Evolutionary conservation across 257 asterid species (phyloP), one percentile per base, ranked within the genome.

Genomic region (Solanum commersonii): DNA sequence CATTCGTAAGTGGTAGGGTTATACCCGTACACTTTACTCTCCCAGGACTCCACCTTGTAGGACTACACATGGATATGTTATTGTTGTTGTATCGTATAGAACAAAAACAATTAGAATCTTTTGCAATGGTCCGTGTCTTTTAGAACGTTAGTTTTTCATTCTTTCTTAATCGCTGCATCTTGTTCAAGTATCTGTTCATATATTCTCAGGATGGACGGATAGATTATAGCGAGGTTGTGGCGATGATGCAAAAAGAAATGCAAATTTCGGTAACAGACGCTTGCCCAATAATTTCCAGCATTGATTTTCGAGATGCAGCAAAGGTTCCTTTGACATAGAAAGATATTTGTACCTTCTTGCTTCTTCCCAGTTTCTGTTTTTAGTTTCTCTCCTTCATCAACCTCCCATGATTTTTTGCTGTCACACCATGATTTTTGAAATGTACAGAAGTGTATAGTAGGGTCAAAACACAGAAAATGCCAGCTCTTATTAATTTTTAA

Each of bases 191-290:
- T 65, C 31, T 87, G 70, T 60, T 87, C 35, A 5, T n/a, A 2
- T 12, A 16, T 89, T 88, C 23, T 67, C 85, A 90, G 92, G 92
- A 90, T 72, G 92, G 92, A 9, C 89, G 67, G 27, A 90, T 90
- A 85, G 92, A 90, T 73, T 90, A 88, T 20, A 88, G 38, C 27
- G 92, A 90, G 76, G 88, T 90, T 56, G 90, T 86, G 90, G 84
- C 86, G 1, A 88, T 86, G 92, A 90, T 90, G 92, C 92, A 90
- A 16, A 83, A 72, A 90, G 90, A 88, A 73, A 83, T 42, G 42
- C 82, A 40, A 79, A 86, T 72, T 40, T 88, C 15, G 89, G 87
- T 20, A 88, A 60, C 65, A 81, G 72, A 68, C 74, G 73, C 38
- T 71, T 70, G 33, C 87, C 40, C 25, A 87, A 76, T 84, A 84